phyloP scores from a whole-genome alignment of 257 asterid genomes.

The Rhazya stricta region DNA sequence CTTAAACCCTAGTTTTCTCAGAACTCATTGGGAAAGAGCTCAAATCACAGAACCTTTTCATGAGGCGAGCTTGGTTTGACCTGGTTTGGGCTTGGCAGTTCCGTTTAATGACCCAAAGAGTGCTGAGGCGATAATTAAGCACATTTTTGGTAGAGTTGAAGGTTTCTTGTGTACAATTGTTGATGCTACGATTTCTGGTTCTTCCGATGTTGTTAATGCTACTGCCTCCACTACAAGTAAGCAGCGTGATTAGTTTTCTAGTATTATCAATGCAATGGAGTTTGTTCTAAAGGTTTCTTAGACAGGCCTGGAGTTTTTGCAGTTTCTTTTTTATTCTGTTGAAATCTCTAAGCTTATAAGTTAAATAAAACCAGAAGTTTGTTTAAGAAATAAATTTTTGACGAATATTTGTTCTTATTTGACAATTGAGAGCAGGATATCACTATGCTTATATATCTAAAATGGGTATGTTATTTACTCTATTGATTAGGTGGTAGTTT shows the following conservation, averaged over 20 bases:
- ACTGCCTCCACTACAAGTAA: conserved; percentile 32
- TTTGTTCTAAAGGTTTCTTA: conserved; percentile 75
- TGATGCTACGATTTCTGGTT: conserved; percentile 69
- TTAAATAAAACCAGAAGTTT: neutral
- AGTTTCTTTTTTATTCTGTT: neutral
- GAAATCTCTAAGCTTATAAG: neutral
- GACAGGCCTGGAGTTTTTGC: conserved; percentile 7
- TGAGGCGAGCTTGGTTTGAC: conserved; percentile 54
- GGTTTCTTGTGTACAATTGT: conserved; percentile 78
- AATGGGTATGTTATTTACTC: neutral
- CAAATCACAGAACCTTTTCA: conserved; percentile 36
- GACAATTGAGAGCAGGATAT: neutral
- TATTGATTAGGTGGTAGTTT: neutral
- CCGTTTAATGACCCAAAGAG: conserved; percentile 64
- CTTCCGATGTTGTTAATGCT: conserved; percentile 47
- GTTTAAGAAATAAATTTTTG: conserved; percentile 2
- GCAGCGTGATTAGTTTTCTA: conserved; percentile 93
- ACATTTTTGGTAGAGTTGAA: conserved; percentile 65
- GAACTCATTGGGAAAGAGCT: conserved; percentile 39
- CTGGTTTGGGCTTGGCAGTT: conserved; percentile 72
- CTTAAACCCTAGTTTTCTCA: conserved; percentile 31
- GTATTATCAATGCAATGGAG: conserved; percentile 90
- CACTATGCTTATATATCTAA: neutral
- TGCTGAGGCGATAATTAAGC: conserved; percentile 48
- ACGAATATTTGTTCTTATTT: neutral